These are phyloP conservation scores for Gossypium ekmanianum DNA, from an alignment of 345 rosid genomes.

Conservation along the genomic window DNA sequence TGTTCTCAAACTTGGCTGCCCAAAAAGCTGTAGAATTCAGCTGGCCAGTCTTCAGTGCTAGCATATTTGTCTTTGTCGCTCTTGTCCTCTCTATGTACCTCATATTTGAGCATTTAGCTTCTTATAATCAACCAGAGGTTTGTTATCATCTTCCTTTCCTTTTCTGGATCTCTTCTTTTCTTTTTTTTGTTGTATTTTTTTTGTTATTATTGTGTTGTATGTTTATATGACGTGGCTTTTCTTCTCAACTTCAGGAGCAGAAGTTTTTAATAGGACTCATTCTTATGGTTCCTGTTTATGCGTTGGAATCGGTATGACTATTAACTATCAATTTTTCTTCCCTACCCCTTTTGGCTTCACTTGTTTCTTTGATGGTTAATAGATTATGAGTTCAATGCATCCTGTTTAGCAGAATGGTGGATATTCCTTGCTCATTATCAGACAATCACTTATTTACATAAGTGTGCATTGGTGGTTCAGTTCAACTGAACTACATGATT, in stretches of 20 bases:
- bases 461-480: not conserved
- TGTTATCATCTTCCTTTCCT: conserved; percentile 18
- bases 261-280: conserved; percentile 92
- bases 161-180: not conserved
- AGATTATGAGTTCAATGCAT: not conserved
- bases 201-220: not conserved
- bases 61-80: conserved; percentile 75
- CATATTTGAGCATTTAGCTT: conserved; percentile 81
- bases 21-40: conserved; percentile 40
- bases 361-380: not conserved
- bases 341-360: not conserved
- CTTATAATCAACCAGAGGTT: conserved; percentile 98
- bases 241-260: conserved; percentile 73
- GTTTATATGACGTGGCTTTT: conserved; percentile 5
- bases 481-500: not conserved
- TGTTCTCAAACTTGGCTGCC: conserved; percentile 42
- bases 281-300: conserved; percentile 96
- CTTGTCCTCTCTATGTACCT: conserved; percentile 84
- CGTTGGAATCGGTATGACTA: conserved; percentile 83
- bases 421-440: not conserved
- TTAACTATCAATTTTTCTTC: conserved; percentile 1
- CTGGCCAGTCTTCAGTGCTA: conserved; percentile 88
- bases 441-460: not conserved
- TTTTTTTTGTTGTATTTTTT: not conserved
- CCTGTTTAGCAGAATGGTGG: not conserved